Base-by-base conservation (phyloP, 2,329 filamentous ascomycete genomes). In the Myriosclerotinia curreyana region DNA sequence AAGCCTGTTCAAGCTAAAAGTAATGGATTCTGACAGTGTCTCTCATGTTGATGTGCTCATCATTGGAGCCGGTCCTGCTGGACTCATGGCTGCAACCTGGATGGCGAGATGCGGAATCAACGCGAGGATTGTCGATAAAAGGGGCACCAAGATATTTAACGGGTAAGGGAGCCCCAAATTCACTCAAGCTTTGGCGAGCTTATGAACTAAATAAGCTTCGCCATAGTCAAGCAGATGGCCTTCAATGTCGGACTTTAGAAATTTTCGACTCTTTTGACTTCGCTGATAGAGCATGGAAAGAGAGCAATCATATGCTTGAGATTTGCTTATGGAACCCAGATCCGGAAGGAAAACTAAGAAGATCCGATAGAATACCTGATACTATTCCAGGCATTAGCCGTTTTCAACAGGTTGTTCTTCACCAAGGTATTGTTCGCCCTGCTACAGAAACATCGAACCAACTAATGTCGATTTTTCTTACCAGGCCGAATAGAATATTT, bases 261-360 rank as follows among this genome's bases (percentile, higher is more conserved):
- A 89, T 91, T n/a, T 84, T 91, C 63, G 86, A 92, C 69, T 86
- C 83, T 58, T 88, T 92, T 69, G 88, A 85, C 0, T 83, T 92
- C 65, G 85, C 79, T 2, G 82, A 90, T 67, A 77, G 82, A 5
- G 82, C 81, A 1, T 86, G 85, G 82, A 86, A 85, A 55, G 87
- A 90, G 69, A 81, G 83, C 15, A 88, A 88, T 71, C 86, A 86
- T 71, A 83, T 90, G 77, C 78, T 88, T n/a, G 87, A 89, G 77
- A 84, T 88, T 64, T 74, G 77, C 52, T 60, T 84, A 63, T 84
- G 82, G 85, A 89, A 89, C 66, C 88, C 88, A 0, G 83, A 84
- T 64, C 74, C 80, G 40, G 76, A 85, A 44, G 86, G 86, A 1
- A 73, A 77, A 0, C 80, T 91, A 61, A 77, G 77, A 53, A 80